Conservation (phyloP, 352 stramenopile species). For the Phytophthora ohioensis region DNA sequence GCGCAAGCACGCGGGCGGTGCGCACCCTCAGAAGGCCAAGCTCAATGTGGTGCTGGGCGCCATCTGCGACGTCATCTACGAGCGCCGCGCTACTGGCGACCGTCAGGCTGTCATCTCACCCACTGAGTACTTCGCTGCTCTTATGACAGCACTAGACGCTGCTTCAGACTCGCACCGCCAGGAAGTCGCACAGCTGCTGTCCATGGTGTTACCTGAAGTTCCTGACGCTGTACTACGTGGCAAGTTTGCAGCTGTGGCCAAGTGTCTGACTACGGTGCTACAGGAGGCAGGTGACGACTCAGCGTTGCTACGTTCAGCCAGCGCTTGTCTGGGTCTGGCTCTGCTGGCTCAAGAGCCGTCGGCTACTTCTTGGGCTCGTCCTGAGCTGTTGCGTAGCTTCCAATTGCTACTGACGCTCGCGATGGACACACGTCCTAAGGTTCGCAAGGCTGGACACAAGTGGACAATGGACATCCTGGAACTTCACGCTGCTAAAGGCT, state of each 20-base stretch:
- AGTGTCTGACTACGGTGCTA: constrained; percentile 73
- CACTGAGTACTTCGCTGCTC: constrained; percentile 89
- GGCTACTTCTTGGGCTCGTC: constrained; percentile 62
- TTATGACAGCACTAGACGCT: constrained; percentile 89
- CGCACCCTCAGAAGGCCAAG: constrained; percentile 82
- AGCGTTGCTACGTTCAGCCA: constrained; percentile 69
- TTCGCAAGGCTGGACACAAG: constrained; percentile 84
- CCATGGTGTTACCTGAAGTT: constrained; percentile 77
- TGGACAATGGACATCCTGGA: constrained; percentile 78
- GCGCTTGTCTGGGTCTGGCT: constrained; percentile 65
- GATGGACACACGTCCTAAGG: constrained; percentile 84
- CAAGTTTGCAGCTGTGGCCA: constrained; percentile 82
- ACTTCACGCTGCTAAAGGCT: constrained; percentile 72
- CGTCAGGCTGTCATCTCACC: constrained; percentile 56
- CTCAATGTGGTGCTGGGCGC: constrained; percentile 87
- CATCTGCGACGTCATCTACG: constrained; percentile 87
- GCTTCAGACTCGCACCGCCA: constrained; percentile 76
- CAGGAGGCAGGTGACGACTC: constrained; percentile 74
- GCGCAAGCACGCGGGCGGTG: constrained; percentile 77
- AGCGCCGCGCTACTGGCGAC: constrained; percentile 54
- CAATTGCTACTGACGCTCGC: constrained; percentile 81
- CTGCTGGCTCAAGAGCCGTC: constrained; percentile 82
- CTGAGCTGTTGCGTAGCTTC: constrained; percentile 80
- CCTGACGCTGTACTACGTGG: constrained; percentile 77
- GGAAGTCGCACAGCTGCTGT: constrained; percentile 80